phyloP scores from a whole-genome alignment of 2,329 filamentous ascomycete genomes.

The Botryotinia convoluta region DNA sequence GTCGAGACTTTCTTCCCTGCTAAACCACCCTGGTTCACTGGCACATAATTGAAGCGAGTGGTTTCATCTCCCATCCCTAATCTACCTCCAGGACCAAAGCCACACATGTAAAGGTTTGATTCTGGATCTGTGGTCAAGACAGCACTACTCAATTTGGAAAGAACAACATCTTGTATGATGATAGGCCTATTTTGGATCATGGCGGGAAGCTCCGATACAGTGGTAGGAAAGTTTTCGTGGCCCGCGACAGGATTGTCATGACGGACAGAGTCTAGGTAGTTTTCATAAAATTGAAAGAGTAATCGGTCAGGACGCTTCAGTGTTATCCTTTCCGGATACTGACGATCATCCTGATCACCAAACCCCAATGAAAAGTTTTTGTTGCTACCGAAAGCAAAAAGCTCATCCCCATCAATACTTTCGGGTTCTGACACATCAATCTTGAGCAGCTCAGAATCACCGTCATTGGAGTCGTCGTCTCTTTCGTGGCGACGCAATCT shows the following conservation, averaged over 20 bases:
- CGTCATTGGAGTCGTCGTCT: constrained; percentile 43
- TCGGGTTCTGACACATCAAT: constrained; percentile 13
- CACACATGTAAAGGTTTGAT: constrained; percentile 89
- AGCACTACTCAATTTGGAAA: constrained; percentile 90
- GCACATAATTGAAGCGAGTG: constrained; percentile 81
- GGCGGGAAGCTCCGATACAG: constrained; percentile 60
- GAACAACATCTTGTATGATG: constrained; percentile 73
- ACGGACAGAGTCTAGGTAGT: constrained; percentile 52
- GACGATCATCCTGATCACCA: constrained; percentile 92
- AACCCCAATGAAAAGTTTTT: constrained; percentile 91
- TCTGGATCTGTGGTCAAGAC: constrained; percentile 83
- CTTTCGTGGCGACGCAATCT: neutral
- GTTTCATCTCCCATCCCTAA: constrained; percentile 87
- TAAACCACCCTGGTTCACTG: constrained; percentile 73
- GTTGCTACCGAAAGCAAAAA: constrained; percentile 94
- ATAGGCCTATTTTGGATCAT: constrained; percentile 70
- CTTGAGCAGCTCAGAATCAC: constrained; percentile 31
- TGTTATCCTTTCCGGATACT: constrained; percentile 82
- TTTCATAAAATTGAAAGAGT: constrained; percentile 68
- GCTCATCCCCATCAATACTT: constrained; percentile 67
- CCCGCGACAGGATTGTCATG: constrained; percentile 25
- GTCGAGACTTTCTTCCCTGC: constrained; percentile 69
- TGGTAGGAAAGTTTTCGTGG: constrained; percentile 33
- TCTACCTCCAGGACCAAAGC: constrained; percentile 85
- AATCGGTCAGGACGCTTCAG: constrained; percentile 76